Conservation (phyloP, 192 early-diverging fungal species). For the Backusella sp. region DNA sequence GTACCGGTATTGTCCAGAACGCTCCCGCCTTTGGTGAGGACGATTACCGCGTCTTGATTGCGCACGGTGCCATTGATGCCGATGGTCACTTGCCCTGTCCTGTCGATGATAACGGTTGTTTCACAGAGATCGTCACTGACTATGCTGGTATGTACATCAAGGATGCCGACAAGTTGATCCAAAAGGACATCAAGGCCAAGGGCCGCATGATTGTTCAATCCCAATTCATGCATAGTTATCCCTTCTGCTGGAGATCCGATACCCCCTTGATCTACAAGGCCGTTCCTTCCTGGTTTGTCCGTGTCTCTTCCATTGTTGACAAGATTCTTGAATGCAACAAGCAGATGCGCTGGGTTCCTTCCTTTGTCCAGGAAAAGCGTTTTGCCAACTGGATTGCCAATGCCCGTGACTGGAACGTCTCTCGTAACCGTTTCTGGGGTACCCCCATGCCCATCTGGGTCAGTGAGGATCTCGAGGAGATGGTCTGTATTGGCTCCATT, state of each 20-base stretch:
- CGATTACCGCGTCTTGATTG: constrained; percentile 94
- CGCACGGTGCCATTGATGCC: constrained; percentile 71
- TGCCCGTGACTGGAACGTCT: constrained; percentile 98
- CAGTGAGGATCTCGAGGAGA: constrained; percentile 87
- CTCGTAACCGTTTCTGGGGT: constrained; percentile 98
- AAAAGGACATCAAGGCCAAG: constrained; percentile 82
- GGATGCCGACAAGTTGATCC: constrained; percentile 96
- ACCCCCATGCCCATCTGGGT: constrained; percentile 99
- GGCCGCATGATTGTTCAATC: constrained; percentile 90
- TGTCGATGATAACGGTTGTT: constrained; percentile 81
- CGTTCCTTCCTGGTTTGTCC: constrained; percentile 96
- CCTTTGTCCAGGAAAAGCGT: constrained; percentile 94
- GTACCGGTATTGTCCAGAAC: constrained; percentile 98
- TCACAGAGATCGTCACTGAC: constrained; percentile 73
- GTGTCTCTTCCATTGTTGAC: constrained; percentile 82
- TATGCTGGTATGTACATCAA: constrained; percentile 90
- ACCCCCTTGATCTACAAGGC: constrained; percentile 97
- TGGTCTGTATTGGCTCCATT: constrained; percentile 90
- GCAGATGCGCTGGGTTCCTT: constrained; percentile 93
- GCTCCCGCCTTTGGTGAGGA: constrained; percentile 99
- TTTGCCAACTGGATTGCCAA: constrained; percentile 97
- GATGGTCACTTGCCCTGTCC: constrained; percentile 91
- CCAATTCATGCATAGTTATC: constrained; percentile 90
- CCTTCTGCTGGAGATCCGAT: constrained; percentile 98
- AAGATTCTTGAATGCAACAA: constrained; percentile 86